Percentiles rank a stretch among this genome's conserved stretches.
Conservation (phyloP, 345 rosid genomes). For the Gossypium mustelinum region DNA sequence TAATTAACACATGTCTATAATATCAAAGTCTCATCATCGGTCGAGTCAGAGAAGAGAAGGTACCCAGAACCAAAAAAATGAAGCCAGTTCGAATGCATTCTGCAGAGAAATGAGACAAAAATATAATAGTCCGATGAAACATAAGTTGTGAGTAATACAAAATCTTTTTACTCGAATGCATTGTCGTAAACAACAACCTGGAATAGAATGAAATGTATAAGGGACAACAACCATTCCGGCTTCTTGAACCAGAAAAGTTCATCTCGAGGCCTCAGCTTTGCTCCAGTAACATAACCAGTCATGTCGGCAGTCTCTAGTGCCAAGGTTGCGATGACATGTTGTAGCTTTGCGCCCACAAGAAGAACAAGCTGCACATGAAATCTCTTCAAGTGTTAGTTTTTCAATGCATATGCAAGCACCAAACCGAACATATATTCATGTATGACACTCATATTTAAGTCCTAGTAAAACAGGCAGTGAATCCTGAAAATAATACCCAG, state of each 20-base stretch:
- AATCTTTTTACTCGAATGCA: neutral
- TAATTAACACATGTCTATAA: constrained; percentile 9
- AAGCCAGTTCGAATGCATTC: constrained; percentile 95
- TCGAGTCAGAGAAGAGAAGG: constrained; percentile 29
- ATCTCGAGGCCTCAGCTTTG: constrained; percentile 73
- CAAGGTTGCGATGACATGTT: constrained; percentile 88
- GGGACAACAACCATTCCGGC: constrained; percentile 67
- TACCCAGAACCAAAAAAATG: constrained; percentile 99
- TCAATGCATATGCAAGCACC: neutral
- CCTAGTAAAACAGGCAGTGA: neutral
- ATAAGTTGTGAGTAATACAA: neutral
- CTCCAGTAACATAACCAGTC: constrained; percentile 41
- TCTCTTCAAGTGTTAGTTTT: no score
- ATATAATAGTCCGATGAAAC: neutral
- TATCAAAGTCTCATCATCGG: neutral
- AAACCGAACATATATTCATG: neutral
- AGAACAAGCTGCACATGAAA: constrained; percentile 56
- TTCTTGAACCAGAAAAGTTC: constrained; percentile 97
- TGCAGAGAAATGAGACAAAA: constrained; percentile 29
- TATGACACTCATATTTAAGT: neutral
- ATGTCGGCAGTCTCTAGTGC: constrained; percentile 66
- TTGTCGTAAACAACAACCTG: constrained; percentile 44
- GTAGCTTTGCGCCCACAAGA: constrained; percentile 78
- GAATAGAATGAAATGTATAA: constrained; percentile 85
- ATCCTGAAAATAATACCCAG: constrained; percentile 7